Percentiles rank a stretch among this genome's conserved stretches.
These are phyloP conservation scores for Eimeria maxima DNA, from an alignment of 169 alveolate species.

Conservation along the genomic window DNA sequence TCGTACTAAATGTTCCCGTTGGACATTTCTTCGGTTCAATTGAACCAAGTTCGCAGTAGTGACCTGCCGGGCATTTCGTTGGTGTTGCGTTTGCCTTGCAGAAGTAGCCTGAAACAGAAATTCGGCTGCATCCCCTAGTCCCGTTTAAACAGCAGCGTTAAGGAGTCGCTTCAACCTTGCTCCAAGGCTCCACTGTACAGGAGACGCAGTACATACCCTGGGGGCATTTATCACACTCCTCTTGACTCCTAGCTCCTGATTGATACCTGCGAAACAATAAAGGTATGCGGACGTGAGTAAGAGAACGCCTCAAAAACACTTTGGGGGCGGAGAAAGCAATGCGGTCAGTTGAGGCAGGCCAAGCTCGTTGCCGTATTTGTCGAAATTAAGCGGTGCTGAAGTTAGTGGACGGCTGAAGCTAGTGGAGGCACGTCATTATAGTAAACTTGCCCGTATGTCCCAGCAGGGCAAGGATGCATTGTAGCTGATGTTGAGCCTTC, in stretches of 20 bases:
- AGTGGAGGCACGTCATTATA: neutral
- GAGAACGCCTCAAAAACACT: neutral
- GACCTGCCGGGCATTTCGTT: conserved; percentile 84
- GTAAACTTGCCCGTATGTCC: conserved; percentile 42
- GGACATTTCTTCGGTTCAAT: conserved; percentile 86
- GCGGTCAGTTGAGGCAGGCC: no score
- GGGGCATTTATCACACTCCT: conserved; percentile 67
- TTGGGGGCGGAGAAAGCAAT: neutral
- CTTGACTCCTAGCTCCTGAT: conserved; percentile 36
- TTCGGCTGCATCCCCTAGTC: neutral
- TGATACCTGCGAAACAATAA: conserved; percentile 51
- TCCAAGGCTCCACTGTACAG: neutral
- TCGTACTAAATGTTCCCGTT: conserved; percentile 69
- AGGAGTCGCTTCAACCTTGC: neutral
- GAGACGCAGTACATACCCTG: conserved; percentile 27
- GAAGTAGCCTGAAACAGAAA: conserved; percentile 45
- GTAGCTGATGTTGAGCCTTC: conserved; percentile 49
- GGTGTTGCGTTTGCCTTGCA: neutral
- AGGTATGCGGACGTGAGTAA: no score
- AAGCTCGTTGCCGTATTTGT: no score
- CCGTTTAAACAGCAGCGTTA: neutral
- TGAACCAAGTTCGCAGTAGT: conserved; percentile 87
- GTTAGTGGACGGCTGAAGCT: neutral
- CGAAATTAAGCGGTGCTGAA: neutral
- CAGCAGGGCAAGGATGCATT: conserved; percentile 59